A percentile compares a stretch with the other conserved stretches of the same genome.
Conservation (phyloP, 495 filamentous ascomycete genomes). For the Pseudevernia furfuracea region DNA sequence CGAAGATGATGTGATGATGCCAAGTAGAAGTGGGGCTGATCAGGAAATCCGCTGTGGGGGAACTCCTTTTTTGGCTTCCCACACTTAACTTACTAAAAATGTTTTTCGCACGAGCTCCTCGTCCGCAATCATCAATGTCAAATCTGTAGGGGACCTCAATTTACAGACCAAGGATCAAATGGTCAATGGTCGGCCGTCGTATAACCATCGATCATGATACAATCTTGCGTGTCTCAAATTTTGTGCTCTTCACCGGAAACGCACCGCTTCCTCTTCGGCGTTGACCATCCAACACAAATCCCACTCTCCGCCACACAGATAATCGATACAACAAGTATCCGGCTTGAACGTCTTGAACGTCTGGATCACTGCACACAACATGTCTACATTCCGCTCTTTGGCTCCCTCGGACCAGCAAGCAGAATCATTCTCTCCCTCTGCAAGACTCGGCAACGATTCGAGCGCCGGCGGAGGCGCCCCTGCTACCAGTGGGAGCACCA, state of each 20-base stretch:
- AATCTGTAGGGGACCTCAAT: neutral
- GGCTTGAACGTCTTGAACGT: neutral
- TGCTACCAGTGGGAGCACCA: neutral
- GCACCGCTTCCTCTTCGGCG: neutral
- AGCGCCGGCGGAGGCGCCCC: neutral
- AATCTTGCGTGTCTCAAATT: neutral
- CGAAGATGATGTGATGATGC: neutral
- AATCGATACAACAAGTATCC: neutral
- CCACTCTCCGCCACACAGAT: neutral
- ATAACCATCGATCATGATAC: neutral
- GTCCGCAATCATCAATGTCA: neutral
- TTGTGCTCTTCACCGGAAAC: neutral
- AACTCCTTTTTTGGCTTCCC: constrained; percentile 1
- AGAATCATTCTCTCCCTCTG: constrained; percentile 5
- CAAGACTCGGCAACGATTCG: neutral
- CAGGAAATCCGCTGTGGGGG: neutral
- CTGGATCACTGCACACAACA: neutral
- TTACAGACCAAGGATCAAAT: neutral
- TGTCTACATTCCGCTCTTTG: constrained; percentile 15
- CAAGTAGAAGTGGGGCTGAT: neutral
- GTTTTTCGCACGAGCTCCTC: neutral
- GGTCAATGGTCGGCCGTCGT: neutral
- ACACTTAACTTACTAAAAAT: neutral
- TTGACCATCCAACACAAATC: neutral
- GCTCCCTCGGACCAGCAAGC: constrained; percentile 9